These are phyloP conservation scores for Pythium biforme DNA, from an alignment of 352 stramenopile genomes.

Conservation along the genomic window DNA sequence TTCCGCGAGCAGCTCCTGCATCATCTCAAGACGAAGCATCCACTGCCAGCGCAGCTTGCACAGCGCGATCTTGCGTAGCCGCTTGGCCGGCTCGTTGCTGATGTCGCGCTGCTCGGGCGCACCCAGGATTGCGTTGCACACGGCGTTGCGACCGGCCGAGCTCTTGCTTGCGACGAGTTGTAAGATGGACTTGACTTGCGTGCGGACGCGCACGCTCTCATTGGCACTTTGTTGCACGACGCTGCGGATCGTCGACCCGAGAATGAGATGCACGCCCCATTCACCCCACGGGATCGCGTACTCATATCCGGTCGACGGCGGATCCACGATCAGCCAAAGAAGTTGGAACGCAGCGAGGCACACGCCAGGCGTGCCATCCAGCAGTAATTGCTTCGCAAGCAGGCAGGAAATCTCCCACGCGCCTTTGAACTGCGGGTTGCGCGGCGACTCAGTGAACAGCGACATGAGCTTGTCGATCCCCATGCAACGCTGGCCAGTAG, in stretches of 20 bases:
- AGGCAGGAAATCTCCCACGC: slow-evolving; percentile 76
- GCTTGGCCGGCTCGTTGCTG: slow-evolving; percentile 30
- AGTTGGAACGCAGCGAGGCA: slow-evolving; percentile 58
- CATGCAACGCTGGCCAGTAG: slow-evolving; percentile 36
- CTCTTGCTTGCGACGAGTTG: slow-evolving; percentile 48
- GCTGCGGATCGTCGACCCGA: slow-evolving; percentile 72
- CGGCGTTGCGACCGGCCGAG: slow-evolving; percentile 48
- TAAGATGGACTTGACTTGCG: slow-evolving; percentile 47
- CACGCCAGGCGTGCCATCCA: slow-evolving; percentile 46
- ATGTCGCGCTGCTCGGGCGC: slow-evolving; percentile 61
- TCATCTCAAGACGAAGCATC: slow-evolving; percentile 53
- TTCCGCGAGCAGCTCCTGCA: slow-evolving; percentile 46
- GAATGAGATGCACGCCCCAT: slow-evolving; percentile 75
- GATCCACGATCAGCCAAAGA: slow-evolving; percentile 52
- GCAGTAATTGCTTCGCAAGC: slow-evolving; percentile 60
- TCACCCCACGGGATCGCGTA: slow-evolving; percentile 76
- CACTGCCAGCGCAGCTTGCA: slow-evolving; percentile 66
- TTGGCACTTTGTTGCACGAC: slow-evolving; percentile 71
- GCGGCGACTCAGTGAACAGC: slow-evolving; percentile 31
- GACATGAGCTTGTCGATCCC: slow-evolving; percentile 61
- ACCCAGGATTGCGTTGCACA: slow-evolving; percentile 73
- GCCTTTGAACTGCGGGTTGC: slow-evolving; percentile 46
- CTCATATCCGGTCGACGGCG: slow-evolving; percentile 29
- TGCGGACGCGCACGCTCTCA: slow-evolving; percentile 60
- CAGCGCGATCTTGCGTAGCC: slow-evolving; percentile 43